phyloP scores from a whole-genome alignment of 1,284 basidiomycete species.

The Hemileia vastatrix region DNA sequence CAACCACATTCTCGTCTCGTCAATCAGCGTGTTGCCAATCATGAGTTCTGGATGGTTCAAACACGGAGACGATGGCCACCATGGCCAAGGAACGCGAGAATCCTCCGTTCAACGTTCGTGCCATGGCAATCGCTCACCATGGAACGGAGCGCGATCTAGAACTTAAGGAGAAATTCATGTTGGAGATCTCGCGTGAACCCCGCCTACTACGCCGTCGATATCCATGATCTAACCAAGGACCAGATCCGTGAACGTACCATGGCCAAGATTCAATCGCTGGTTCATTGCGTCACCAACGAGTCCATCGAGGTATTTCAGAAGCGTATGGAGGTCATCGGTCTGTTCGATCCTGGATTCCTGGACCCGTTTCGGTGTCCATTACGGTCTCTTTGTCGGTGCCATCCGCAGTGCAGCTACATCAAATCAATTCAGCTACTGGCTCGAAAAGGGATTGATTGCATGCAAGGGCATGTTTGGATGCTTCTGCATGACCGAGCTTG shows the following conservation, averaged over 20 bases:
- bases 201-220: constrained; percentile 50
- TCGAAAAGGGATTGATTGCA: constrained; percentile 50
- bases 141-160: too few relatives aligned
- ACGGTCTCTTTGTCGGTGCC: constrained; percentile 51
- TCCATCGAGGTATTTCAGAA: constrained; percentile 48
- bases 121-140: constrained; percentile 45
- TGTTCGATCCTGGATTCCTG: constrained; percentile 52
- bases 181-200: constrained; percentile 50
- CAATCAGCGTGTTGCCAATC: too few relatives aligned
- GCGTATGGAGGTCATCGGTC: too few relatives aligned
- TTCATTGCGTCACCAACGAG: constrained; percentile 48
- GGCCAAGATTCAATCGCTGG: too few relatives aligned
- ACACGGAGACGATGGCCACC: constrained; percentile 44
- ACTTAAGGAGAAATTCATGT: too few relatives aligned
- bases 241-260: constrained; percentile 50
- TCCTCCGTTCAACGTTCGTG: constrained; percentile 43
- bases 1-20: too few relatives aligned
- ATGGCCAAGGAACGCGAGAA: constrained; percentile 44
- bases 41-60: too few relatives aligned
- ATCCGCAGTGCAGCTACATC: constrained; percentile 45
- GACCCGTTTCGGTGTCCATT: constrained; percentile 51
- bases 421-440: constrained; percentile 49
- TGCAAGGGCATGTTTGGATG: constrained; percentile 52
- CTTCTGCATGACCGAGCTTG: constrained; percentile 51
- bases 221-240: constrained; percentile 52